These are phyloP conservation scores for Chrysanthemum seticuspe DNA, from an alignment of 129 eudicot genomes.

Conservation along the genomic window DNA sequence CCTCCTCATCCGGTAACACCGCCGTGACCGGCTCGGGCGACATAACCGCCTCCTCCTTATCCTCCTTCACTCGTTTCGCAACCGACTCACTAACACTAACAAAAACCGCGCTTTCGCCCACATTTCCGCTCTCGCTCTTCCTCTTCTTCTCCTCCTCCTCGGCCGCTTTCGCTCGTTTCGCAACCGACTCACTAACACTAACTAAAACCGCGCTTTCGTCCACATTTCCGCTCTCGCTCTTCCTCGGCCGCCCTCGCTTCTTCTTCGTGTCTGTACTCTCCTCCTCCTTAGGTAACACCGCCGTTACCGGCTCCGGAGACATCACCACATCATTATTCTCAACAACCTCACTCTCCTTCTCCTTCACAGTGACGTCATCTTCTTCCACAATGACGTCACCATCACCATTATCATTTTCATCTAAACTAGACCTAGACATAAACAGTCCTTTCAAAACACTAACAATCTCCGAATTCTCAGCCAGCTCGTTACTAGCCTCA, in stretches of 20 bases:
- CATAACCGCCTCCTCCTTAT: neutral
- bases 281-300: too few relatives aligned
- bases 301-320: neutral
- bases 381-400: neutral
- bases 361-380: neutral
- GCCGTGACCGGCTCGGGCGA: too few relatives aligned
- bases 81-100: too few relatives aligned
- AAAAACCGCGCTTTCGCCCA: too few relatives aligned
- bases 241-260: constrained; percentile 64
- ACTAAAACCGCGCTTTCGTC: too few relatives aligned
- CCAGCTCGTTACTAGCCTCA: constrained; percentile 19
- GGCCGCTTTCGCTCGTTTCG: too few relatives aligned
- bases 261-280: neutral
- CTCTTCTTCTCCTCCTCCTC: too few relatives aligned
- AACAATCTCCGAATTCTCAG: constrained; percentile 56
- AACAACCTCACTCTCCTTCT: neutral
- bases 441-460: constrained; percentile 51
- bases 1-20: neutral
- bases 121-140: too few relatives aligned
- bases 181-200: too few relatives aligned
- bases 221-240: too few relatives aligned
- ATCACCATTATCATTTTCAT: constrained; percentile 30
- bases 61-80: too few relatives aligned
- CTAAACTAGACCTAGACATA: constrained; percentile 19
- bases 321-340: too few relatives aligned